Evolutionary conservation across 768 basidiomycete species (phyloP), one percentile per base, ranked within the genome.

Genomic region (Botryobasidium botryosum): DNA sequence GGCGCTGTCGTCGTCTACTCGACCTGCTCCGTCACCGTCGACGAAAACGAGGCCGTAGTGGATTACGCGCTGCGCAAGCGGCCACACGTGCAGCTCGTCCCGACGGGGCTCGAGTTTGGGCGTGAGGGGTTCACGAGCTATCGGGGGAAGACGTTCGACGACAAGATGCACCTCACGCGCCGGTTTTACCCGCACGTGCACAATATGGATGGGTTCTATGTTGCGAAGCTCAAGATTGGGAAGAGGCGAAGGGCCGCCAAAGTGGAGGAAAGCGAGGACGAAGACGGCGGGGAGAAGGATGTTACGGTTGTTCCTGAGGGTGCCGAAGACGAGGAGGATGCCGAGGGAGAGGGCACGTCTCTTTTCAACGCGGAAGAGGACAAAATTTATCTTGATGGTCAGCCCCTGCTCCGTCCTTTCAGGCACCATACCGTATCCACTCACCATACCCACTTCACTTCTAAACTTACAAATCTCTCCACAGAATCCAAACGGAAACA

Each of bases 161-260:
- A 80, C 27, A 81, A 72, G 51, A 59, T 99, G 55, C 69, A 66
- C 50, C 62, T 92, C 51, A 94, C 94, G 17, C 67, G 88, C 53
- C 68, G 94, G 49, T 92, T 88, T 61, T 92, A 90, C 59, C 85
- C 91, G 13, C 91, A 96, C 61, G 90, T 94, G 54, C 91, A 96
- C 64, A 99, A 99, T 63, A 94, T 97, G 91, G 94, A 99, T 59
- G 94, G 94, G 4, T 99, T 99, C 71, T 99, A 72, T 61, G 91
- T 97, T 45, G 92, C 92, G 48, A 97, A 97, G 62, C 86, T 99
- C 71, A 91, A 84, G 62, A 79, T 97, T n/a, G 80, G 76, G 58
- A 84, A 75, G 62, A 70, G 48, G 57, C 64, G 39, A 90, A 82
- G 64, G 49, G 44, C 39, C 31, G 50, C 32, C 50, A 52, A 35